These are phyloP conservation scores for Gymnopus androsaceus DNA, from an alignment of 1,284 basidiomycete genomes.

Conservation along the genomic window DNA sequence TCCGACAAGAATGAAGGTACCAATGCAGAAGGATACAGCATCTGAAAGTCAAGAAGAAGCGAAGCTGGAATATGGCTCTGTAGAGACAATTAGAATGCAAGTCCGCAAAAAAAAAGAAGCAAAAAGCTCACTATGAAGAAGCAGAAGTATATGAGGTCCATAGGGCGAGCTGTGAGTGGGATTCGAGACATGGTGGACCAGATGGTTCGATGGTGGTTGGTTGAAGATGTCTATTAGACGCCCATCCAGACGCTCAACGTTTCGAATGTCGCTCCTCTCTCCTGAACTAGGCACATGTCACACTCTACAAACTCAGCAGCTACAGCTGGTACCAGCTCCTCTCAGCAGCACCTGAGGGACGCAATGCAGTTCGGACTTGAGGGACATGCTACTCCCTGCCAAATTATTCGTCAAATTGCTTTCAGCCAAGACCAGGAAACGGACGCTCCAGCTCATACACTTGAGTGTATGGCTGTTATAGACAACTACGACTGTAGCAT, in stretches of 20 bases:
- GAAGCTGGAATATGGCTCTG: conserved; percentile 68
- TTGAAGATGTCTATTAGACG: too few species aligned
- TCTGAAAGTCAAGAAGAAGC: conserved; percentile 62
- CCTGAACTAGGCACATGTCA: too few species aligned
- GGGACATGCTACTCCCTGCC: neutral
- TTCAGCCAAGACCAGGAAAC: neutral
- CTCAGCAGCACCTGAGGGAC: too few species aligned
- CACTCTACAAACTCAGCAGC: too few species aligned
- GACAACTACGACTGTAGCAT: neutral
- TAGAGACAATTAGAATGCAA: neutral
- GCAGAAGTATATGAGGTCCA: conserved; percentile 63
- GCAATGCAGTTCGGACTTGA: neutral
- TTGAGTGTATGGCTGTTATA: neutral
- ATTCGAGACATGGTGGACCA: conserved; percentile 6
- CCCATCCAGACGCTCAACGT: too few species aligned
- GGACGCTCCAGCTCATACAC: neutral
- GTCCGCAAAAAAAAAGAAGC: neutral
- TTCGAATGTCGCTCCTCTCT: too few species aligned
- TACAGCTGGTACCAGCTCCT: too few species aligned
- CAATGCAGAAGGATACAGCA: conserved; percentile 55
- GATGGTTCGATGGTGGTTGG: too few species aligned
- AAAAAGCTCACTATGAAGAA: conserved; percentile 58
- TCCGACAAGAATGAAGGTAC: conserved; percentile 48
- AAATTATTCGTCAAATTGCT: neutral
- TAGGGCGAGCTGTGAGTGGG: conserved; percentile 53